Base-by-base conservation (phyloP, 2,329 filamentous ascomycete species). In the Fusarium drepaniforme region DNA sequence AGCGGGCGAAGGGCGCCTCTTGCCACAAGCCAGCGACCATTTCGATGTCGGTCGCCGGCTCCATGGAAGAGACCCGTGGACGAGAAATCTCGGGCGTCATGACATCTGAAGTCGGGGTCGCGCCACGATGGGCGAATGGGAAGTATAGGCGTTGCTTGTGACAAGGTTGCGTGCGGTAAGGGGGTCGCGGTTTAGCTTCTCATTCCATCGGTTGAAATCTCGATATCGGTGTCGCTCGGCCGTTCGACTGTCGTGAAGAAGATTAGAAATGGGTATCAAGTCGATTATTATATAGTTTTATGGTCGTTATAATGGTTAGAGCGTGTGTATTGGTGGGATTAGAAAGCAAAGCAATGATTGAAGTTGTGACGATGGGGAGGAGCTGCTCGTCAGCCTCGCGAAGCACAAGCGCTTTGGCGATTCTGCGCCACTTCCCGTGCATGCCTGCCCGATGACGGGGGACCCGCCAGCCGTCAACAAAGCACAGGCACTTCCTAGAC, bases 21-120 rank as follows among this genome's bases (percentile, higher is more conserved):
- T 90, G 88, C 91, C 91, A 93, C 37, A 93, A 86, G 13, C 88
- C 88, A 60, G 87, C 87, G 23, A 91, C 80, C 60, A 91, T 79
- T 67, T 90, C 88, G 35, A 83, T 77, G 33, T 89, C 87, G 62
- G 79, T 57, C 77, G 67, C 75, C 71, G 75, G 78, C 72, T 78
- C 77, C 18, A 68, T 67, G 42, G 71, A 67, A 62, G 67, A 51
- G 62, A 66, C 70, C 65, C 70, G 66, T 46, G 66, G 68, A 67
- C 69, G 76, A 65, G 53, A 44, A 58, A 64, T 60, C 66, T 78
- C 72, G 68, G 77, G 71, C 71, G 75, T 78, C 76, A 79, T 79
- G 72, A 71, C 75, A 79, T 79, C 73, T 62, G 74, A 71, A 35
- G 40, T 61, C 53, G 12, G 40, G 53, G 58, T 68, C 59, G 73